Base-by-base conservation (phyloP, 176 grass and related monocot genomes). In the Cenchrus americanus region DNA sequence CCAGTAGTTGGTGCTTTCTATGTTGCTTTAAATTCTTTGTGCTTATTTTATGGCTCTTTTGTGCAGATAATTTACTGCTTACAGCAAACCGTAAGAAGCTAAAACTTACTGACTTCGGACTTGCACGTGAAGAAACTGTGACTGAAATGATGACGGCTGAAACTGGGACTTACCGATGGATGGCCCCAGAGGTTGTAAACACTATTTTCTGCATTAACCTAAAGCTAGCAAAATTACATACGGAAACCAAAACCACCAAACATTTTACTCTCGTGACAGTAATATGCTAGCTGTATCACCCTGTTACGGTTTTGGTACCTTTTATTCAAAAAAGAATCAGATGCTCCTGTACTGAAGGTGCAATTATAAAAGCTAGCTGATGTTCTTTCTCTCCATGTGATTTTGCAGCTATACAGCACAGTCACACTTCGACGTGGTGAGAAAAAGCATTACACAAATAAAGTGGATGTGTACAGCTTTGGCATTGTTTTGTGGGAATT, bases 81-180 rank as follows among this genome's bases (percentile, higher is more conserved):
- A 96, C 96, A 78, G 93, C 96, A 92, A 96, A 99, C 68, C 89
- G 83, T 70, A 99, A 96, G 83, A 99, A 94, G 67, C 74, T 99
- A 78, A 99, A 99, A 82, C 91, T 99, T 88, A 92, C 92, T 90
- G 96, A 99, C 84, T 99, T 99, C 73, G 96, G 96, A 78, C 96
- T 99, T 76, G 96, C 96, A 85, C 91, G 96, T 53, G 96, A 99
- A 90, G 96, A 99, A 94, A 99, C 96, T 51, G 96, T 99, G 55
- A 96, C 93, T 4, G 96, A 99, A 86, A 99, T 99, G 96, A 99
- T 99, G 96, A 99, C 96, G 21, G 96, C 96, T 79, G 96, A 99
- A 90, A 96, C 96, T 5, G 96, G 96, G 76, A 99, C 96, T 15
- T 99, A 99, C 78, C 79, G 96, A 75, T 99, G 96, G 96, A 99